Evolutionary conservation across 2,329 filamentous ascomycete genomes (phyloP).

Genomic region (Aciculosporium take): DNA sequence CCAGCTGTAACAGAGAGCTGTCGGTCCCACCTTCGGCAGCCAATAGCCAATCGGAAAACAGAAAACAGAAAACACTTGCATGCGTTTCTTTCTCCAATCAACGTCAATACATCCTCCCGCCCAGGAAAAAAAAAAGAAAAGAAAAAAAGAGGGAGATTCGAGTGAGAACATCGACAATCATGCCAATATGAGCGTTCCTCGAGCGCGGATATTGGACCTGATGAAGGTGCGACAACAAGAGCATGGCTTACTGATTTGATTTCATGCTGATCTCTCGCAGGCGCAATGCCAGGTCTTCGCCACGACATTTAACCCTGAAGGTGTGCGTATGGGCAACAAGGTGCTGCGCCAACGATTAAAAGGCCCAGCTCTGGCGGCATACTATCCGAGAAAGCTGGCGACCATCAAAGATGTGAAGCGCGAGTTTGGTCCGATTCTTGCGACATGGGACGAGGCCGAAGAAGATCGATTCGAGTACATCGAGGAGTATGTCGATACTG

Average conservation of each 20-base stretch:
- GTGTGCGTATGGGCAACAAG: slow-evolving; percentile 76
- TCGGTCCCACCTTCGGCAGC: not conserved
- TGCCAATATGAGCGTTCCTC: slow-evolving; percentile 46
- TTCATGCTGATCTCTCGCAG: slow-evolving; percentile 31
- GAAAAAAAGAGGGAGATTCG: not conserved
- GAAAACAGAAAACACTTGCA: not conserved
- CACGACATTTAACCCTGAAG: slow-evolving; percentile 76
- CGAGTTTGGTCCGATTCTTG: slow-evolving; percentile 50
- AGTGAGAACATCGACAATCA: slow-evolving; percentile 14
- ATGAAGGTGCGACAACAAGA: slow-evolving; percentile 50
- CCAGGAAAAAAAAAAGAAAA: not conserved
- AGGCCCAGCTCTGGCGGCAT: slow-evolving; percentile 70
- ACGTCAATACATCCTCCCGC: not conserved
- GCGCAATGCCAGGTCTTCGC: slow-evolving; percentile 85
- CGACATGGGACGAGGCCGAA: slow-evolving; percentile 61
- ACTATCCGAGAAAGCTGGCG: slow-evolving; percentile 68
- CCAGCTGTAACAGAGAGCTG: too few species aligned
- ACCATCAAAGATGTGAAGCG: slow-evolving; percentile 62
- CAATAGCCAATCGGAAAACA: slow-evolving; percentile 6
- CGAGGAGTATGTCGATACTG: slow-evolving; percentile 37
- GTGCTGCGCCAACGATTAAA: slow-evolving; percentile 75
- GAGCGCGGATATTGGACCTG: slow-evolving; percentile 51
- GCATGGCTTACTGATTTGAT: not conserved
- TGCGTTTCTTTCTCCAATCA: not conserved
- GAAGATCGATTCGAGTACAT: slow-evolving; percentile 67